Base-by-base conservation (phyloP, 2,329 filamentous ascomycete genomes). In the Berkeleyomyces basicola region DNA sequence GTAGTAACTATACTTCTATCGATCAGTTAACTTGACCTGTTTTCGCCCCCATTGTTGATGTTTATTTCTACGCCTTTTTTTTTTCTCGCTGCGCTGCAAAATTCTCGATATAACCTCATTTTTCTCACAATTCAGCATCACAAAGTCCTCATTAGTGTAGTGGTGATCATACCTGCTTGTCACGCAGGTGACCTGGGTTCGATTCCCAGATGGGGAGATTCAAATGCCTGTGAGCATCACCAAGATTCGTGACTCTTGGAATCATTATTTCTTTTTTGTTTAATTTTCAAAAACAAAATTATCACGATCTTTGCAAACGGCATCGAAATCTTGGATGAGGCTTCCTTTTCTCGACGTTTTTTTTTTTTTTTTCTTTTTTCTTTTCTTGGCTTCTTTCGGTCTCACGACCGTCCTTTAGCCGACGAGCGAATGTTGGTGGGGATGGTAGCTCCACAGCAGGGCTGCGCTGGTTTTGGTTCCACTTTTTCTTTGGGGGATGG, bases 161-260 rank as follows among this genome's bases (percentile, higher is more conserved):
- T 63, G 58, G 62, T 63, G 62, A 63, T 63, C 62, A 63, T 63
- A 63, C 59, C 63, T 64, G 63, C 58, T 64, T 64, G 62, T 64
- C 62, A 64, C 62, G 62, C 62, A 64, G 59, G 62, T 64, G 62
- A 64, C 62, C 62, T 64, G 62, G 62, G 62, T 64, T 64, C 62
- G 62, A 64, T 64, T 64, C 62, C 62, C 62, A 64, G 62, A 61
- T 64, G 62, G 59, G 62, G 62, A 64, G 62, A 37, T 44, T 46
- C 2, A n/a, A n/a, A 46, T 4, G 14, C 3, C 2, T 23, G 23
- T 23, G 2, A 23, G 2, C 23, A 2, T 23, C 23, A 23, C 23
- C 23, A 23, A 23, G 23, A n/a, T 5, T 16, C 7, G 4, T 9
- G 11, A 0, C 4, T 4, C 0, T 6, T 5, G 47, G 5, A 3